Conservation (phyloP, 768 basidiomycete genomes). For the Psilocybe sp. region DNA sequence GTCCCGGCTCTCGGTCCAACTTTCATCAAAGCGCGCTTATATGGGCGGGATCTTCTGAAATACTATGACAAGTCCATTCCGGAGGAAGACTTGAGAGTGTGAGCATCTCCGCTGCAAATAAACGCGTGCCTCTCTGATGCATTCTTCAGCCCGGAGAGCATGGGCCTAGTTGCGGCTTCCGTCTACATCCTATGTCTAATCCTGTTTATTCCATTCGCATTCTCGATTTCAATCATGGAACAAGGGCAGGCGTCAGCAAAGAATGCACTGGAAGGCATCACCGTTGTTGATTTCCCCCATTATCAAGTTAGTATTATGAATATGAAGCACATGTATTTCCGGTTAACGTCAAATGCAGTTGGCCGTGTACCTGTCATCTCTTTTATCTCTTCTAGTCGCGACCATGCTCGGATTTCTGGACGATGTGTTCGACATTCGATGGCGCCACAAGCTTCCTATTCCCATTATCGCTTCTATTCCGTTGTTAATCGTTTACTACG, state of each 20-base stretch:
- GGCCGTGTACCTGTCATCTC: conserved; percentile 87
- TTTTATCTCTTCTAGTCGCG: conserved; percentile 90
- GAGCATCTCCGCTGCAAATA: neutral
- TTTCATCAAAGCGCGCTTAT: conserved; percentile 79
- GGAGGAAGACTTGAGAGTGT: conserved; percentile 47
- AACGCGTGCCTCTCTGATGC: conserved; percentile 3
- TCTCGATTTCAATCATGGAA: conserved; percentile 65
- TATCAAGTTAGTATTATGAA: conserved; percentile 56
- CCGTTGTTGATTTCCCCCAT: conserved; percentile 71
- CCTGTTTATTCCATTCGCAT: conserved; percentile 94
- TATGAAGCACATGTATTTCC: neutral
- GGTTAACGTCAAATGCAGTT: conserved; percentile 35
- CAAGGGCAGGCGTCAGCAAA: conserved; percentile 31
- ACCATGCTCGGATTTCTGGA: conserved; percentile 95
- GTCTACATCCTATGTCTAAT: conserved; percentile 86
- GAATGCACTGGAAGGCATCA: conserved; percentile 56
- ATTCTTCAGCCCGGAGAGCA: conserved; percentile 81
- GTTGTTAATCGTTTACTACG: conserved; percentile 93
- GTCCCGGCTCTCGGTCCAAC: conserved; percentile 81
- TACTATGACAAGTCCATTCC: conserved; percentile 64
- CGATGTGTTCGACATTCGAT: conserved; percentile 97
- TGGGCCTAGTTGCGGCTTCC: conserved; percentile 86
- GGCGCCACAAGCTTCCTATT: conserved; percentile 97
- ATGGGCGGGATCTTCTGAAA: conserved; percentile 87
- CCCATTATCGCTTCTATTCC: conserved; percentile 96